Evolutionary conservation across 208 protist genomes (phyloP).

Genomic region (Angomonas ambiguus): DNA sequence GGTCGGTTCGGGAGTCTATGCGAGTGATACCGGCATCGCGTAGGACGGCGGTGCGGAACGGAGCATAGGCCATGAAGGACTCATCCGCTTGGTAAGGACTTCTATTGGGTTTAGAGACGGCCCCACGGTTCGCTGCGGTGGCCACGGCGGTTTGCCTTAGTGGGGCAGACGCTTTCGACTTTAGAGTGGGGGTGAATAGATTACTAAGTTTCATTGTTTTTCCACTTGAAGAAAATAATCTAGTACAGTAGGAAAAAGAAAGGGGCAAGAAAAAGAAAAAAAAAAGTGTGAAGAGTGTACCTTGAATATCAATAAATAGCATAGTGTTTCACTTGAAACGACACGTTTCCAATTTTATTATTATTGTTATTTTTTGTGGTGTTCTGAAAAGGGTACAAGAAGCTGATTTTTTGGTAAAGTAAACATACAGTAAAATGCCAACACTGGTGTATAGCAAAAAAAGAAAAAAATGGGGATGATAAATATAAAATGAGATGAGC

Average conservation of each 20-base stretch:
- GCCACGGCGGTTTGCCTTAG: background rate
- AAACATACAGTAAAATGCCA: background rate
- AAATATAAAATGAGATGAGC: background rate
- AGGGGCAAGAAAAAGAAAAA: background rate
- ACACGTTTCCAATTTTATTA: background rate
- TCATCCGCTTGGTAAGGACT: background rate
- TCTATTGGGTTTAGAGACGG: background rate
- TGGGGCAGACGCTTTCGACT: no score
- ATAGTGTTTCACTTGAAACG: background rate
- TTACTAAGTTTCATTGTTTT: background rate
- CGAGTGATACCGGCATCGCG: slow-evolving; percentile 12
- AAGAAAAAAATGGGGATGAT: slow-evolving; percentile 1
- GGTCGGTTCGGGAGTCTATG: slow-evolving; percentile 5
- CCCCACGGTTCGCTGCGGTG: background rate
- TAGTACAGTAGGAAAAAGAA: background rate
- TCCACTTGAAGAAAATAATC: background rate
- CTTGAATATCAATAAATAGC: no score
- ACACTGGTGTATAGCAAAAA: background rate
- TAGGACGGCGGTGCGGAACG: slow-evolving; percentile 24
- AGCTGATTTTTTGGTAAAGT: background rate
- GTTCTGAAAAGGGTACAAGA: background rate
- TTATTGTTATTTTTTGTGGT: background rate
- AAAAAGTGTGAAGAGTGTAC: background rate
- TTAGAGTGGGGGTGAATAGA: no score
- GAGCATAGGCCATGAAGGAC: slow-evolving; percentile 13